Evolutionary conservation across 208 protist species (phyloP).

Genomic region (Leishmania turanica): DNA sequence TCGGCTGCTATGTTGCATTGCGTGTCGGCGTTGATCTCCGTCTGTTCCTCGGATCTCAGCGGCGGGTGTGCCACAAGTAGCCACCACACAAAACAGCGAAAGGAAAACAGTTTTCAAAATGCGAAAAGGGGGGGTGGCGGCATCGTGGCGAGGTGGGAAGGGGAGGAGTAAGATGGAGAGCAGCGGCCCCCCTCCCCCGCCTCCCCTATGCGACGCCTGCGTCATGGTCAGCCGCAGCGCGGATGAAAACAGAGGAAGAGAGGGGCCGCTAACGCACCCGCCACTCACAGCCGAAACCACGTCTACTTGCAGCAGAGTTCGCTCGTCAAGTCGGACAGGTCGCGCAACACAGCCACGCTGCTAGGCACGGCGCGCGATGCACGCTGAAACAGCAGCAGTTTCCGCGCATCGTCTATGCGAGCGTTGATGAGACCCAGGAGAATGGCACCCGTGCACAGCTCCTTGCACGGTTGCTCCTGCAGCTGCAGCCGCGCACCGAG

Average conservation of each 20-base stretch:
- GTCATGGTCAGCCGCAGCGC: background rate
- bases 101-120: background rate
- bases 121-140: background rate
- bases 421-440: slow-evolving; percentile 86
- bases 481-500: slow-evolving; percentile 83
- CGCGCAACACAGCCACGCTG: slow-evolving; percentile 4
- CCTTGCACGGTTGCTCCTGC: slow-evolving; percentile 74
- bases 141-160: background rate
- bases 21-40: background rate
- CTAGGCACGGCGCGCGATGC: slow-evolving; percentile 14
- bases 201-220: background rate
- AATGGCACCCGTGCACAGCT: slow-evolving; percentile 92
- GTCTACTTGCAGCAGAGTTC: slow-evolving; percentile 14
- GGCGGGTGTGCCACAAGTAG: background rate
- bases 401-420: slow-evolving; percentile 35
- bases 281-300: background rate
- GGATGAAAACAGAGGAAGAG: background rate
- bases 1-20: background rate
- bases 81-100: background rate
- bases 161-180: background rate
- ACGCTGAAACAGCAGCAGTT: slow-evolving; percentile 37
- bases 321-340: slow-evolving; percentile 17
- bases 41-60: background rate
- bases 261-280: background rate
- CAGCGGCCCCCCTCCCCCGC: background rate